Percentiles rank a stretch among this genome's conserved stretches.
phyloP scores from a whole-genome alignment of 805 yeast genomes.

The Peterozyma toletana region DNA sequence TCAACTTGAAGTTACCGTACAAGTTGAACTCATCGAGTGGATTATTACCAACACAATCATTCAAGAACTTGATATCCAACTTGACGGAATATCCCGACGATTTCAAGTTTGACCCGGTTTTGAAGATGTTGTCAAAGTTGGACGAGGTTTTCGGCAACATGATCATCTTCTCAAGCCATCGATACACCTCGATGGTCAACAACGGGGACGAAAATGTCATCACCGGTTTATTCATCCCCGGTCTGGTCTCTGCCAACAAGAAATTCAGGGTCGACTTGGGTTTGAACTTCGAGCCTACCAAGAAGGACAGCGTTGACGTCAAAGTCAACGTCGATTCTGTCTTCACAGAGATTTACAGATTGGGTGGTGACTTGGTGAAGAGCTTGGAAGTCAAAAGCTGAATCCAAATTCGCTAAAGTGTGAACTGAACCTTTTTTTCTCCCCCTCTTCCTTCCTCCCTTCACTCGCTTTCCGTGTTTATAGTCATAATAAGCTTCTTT shows the following conservation, averaged over 20 bases:
- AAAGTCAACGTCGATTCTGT: conserved; percentile 65
- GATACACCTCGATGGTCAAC: conserved; percentile 44
- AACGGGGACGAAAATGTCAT: conserved; percentile 52
- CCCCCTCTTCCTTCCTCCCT: too few species aligned
- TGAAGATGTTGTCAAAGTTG: conserved; percentile 53
- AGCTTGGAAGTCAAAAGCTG: conserved; percentile 22
- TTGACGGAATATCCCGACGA: conserved; percentile 34
- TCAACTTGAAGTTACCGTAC: conserved; percentile 39
- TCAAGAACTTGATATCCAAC: conserved; percentile 49
- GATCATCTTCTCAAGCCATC: conserved; percentile 61
- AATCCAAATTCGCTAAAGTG: too few species aligned
- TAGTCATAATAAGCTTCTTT: too few species aligned
- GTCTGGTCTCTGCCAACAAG: conserved; percentile 39
- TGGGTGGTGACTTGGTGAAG: conserved; percentile 62
- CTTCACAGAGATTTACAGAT: conserved; percentile 59
- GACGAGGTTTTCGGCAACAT: conserved; percentile 56
- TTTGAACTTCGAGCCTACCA: conserved; percentile 60
- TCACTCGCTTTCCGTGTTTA: too few species aligned
- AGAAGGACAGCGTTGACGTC: conserved; percentile 37
- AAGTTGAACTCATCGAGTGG: conserved; percentile 46
- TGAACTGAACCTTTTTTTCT: too few species aligned
- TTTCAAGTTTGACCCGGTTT: conserved; percentile 48
- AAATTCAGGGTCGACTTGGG: conserved; percentile 79
- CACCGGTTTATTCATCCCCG: conserved; percentile 77
- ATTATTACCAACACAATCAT: conserved; percentile 42